These are phyloP conservation scores for Diospyros lotus DNA, from an alignment of 148 eudicot genomes.

Conservation along the genomic window DNA sequence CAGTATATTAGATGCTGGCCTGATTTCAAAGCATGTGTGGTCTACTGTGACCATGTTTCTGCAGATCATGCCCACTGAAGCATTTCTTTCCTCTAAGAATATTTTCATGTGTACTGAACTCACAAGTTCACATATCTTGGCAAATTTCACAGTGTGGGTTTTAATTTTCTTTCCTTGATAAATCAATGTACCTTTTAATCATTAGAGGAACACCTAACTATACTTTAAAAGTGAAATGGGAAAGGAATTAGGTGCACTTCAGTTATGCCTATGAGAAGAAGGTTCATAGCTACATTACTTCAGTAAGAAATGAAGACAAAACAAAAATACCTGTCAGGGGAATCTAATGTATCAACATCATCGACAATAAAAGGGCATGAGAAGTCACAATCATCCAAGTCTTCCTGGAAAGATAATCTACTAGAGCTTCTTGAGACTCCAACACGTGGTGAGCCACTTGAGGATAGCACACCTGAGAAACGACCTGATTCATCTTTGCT, in stretches of 20 bases:
- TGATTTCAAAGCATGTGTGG: no score
- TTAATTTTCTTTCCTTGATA: background rate
- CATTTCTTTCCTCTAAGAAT: no score
- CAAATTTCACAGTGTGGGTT: background rate
- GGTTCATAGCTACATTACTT: background rate
- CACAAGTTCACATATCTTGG: background rate
- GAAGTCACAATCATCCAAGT: slow-evolving; percentile 77
- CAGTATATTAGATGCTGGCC: no score
- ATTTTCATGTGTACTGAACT: background rate
- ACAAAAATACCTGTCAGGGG: slow-evolving; percentile 60
- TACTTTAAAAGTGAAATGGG: background rate
- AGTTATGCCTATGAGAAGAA: background rate
- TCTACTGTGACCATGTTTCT: no score
- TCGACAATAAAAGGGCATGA: slow-evolving; percentile 89
- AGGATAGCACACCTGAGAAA: slow-evolving; percentile 84
- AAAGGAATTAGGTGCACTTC: background rate
- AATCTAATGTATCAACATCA: slow-evolving; percentile 74
- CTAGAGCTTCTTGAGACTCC: slow-evolving; percentile 89
- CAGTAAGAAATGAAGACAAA: slow-evolving; percentile 5
- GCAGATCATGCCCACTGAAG: no score
- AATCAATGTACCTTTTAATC: background rate
- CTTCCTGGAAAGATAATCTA: slow-evolving; percentile 87
- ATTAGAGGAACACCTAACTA: background rate
- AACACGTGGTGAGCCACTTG: slow-evolving; percentile 81
- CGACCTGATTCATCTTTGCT: slow-evolving; percentile 83